Evolutionary conservation across 2,329 filamentous ascomycete species (phyloP).

Genomic region (Parastagonospora nodorum): DNA sequence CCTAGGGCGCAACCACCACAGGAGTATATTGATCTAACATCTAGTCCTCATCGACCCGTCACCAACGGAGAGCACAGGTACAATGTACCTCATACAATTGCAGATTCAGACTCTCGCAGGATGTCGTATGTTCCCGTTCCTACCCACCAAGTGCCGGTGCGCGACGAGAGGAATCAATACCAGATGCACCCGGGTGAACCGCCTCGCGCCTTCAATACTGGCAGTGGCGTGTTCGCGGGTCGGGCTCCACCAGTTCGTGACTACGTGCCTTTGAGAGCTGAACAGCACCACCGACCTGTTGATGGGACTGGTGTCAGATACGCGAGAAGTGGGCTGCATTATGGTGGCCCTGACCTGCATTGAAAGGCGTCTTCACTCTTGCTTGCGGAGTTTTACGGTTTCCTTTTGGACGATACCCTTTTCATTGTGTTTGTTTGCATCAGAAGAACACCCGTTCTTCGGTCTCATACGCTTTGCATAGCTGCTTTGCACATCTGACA

Average conservation of each 20-base stretch:
- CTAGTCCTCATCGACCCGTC: conserved; percentile 23
- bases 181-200: conserved; percentile 15
- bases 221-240: conserved; percentile 16
- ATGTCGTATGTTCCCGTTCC: conserved; percentile 17
- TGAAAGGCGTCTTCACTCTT: conserved; percentile 8
- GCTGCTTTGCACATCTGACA: not conserved
- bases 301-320: conserved; percentile 12
- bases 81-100: conserved; percentile 8
- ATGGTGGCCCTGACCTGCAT: conserved; percentile 18
- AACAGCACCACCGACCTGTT: conserved; percentile 9
- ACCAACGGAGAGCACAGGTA: conserved; percentile 8
- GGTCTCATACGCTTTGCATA: not conserved
- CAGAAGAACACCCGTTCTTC: conserved; percentile 3
- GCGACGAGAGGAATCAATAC: conserved; percentile 23
- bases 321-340: conserved; percentile 16
- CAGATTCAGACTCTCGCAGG: conserved; percentile 10
- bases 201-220: conserved; percentile 17
- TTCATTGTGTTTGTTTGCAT: conserved; percentile 19
- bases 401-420: conserved; percentile 33
- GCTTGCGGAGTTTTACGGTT: conserved; percentile 16
- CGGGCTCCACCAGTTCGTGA: conserved; percentile 15
- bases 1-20: conserved; percentile 14
- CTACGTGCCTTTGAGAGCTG: conserved; percentile 13
- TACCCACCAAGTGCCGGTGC: conserved; percentile 15
- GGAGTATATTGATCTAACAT: conserved; percentile 31